Conservation (phyloP, 2,329 filamentous ascomycete genomes). For the Diaporthe caulivora region DNA sequence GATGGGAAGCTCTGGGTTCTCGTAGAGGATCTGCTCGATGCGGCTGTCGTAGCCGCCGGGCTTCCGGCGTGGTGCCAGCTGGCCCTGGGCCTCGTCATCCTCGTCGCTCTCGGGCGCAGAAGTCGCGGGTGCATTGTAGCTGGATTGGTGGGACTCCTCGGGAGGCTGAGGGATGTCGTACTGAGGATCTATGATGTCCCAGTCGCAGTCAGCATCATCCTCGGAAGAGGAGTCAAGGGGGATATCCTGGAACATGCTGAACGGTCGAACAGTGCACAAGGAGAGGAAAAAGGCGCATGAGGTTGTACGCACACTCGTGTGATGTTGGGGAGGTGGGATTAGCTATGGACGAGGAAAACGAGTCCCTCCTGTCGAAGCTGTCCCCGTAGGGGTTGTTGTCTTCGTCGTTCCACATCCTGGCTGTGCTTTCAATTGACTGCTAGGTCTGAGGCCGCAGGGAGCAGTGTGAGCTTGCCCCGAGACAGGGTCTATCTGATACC, state of each 20-base stretch:
- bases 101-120: slow-evolving; percentile 58
- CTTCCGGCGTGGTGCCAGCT: slow-evolving; percentile 71
- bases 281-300: slow-evolving; percentile 51
- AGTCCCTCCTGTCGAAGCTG: slow-evolving; percentile 90
- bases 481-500: neutral
- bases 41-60: slow-evolving; percentile 93
- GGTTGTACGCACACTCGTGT: slow-evolving; percentile 61
- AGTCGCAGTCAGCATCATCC: slow-evolving; percentile 58
- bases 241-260: slow-evolving; percentile 54
- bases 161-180: slow-evolving; percentile 80
- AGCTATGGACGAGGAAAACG: slow-evolving; percentile 75
- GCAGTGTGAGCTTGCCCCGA: neutral
- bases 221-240: slow-evolving; percentile 50
- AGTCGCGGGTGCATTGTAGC: slow-evolving; percentile 31
- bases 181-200: slow-evolving; percentile 62
- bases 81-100: slow-evolving; percentile 55
- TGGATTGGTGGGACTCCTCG: slow-evolving; percentile 35
- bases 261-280: neutral
- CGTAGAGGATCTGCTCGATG: slow-evolving; percentile 97
- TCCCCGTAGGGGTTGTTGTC: slow-evolving; percentile 97
- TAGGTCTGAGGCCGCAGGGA: neutral
- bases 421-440: slow-evolving; percentile 11
- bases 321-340: slow-evolving; percentile 73
- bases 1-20: slow-evolving; percentile 90
- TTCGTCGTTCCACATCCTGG: slow-evolving; percentile 97